Base-by-base conservation (phyloP, 2,329 filamentous ascomycete species). In the Exserohilum turcica region DNA sequence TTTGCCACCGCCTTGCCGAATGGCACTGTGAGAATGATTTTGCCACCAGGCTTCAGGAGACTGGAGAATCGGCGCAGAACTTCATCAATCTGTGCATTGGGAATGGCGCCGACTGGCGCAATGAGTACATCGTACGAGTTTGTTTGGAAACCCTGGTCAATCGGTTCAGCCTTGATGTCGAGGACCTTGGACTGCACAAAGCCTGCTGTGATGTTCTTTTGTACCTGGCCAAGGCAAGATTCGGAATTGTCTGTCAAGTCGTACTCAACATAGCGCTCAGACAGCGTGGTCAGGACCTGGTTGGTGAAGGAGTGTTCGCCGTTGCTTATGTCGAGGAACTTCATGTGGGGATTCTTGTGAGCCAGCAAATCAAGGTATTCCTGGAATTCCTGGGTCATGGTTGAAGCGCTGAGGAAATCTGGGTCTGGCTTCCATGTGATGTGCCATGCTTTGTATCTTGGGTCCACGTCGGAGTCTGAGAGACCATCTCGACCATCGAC, bases 21-120 rank as follows among this genome's bases (percentile, higher is more conserved):
- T 18, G 21, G 18, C 4, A 67, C 65, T 1, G 46, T 12, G 3
- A 67, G 18, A 6, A 68, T 28, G 2, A 70, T 35, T n/a, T 65
- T 52, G 13, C 65, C 66, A 10, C 61, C 61, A 0, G 64, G 59
- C 27, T 59, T 62, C n/a, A 68, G 43, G 2, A 66, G 45, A 21
- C 51, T 39, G 13, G 10, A 12, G 1, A 61, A 64, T 1, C 56
- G 58, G 44, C 63, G 64, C 6, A 68, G 48, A 8, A 79, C 21
- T 72, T 57, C 3, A 77, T 35, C 4, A 8, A 36, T 36, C 3
- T 19, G 33, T 10, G 15, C 16, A 8, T 36, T 36, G 15, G 33
- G 15, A 36, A 36, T 36, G n/a, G 16, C 33, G 12, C 2, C 16
- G 2, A 36, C 15, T 8, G 18, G 18, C 79, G 43, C 6, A 80